A percentile compares a stretch with the other conserved stretches of the same genome.
These are phyloP conservation scores for Dioscorea dumetorum DNA, from an alignment of 106 monocot genomes.

Conservation along the genomic window DNA sequence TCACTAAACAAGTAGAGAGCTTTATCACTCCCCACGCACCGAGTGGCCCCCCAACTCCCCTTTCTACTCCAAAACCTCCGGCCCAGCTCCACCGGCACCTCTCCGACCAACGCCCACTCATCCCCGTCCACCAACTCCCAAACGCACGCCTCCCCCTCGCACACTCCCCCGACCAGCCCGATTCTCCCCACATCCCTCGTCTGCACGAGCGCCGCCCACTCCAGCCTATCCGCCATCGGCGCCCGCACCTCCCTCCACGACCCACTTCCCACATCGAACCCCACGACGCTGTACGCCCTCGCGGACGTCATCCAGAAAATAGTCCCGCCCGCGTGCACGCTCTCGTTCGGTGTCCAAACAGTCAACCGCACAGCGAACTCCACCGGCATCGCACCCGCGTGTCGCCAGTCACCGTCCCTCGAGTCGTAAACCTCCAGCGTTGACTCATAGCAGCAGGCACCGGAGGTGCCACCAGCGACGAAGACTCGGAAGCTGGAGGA, in stretches of 20 bases:
- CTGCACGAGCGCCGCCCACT: constrained; percentile 43
- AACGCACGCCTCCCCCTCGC: constrained; percentile 14
- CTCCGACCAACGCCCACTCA: constrained; percentile 16
- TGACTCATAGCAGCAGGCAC: constrained; percentile 19
- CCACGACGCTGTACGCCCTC: constrained; percentile 50
- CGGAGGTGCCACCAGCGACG: constrained; percentile 38
- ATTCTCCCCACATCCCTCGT: constrained; percentile 21
- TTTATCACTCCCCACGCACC: constrained; percentile 25
- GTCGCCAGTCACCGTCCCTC: constrained; percentile 12
- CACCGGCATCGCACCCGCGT: constrained; percentile 30
- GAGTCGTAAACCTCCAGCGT: constrained; percentile 42
- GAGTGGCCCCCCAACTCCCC: constrained; percentile 4
- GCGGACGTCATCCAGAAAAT: constrained; percentile 61
- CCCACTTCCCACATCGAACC: constrained; percentile 21
- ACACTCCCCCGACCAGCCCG: constrained; percentile 47
- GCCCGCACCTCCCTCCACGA: constrained; percentile 40
- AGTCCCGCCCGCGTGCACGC: constrained; percentile 27
- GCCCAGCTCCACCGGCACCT: constrained; percentile 19
- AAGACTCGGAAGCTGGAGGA: constrained; percentile 22
- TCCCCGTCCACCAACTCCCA: constrained; percentile 31
- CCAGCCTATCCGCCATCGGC: constrained; percentile 40
- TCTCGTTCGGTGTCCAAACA: constrained; percentile 50
- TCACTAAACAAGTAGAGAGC: constrained; percentile 39
- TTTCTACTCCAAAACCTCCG: constrained; percentile 9
- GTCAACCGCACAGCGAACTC: constrained; percentile 48